Evolutionary conservation across 805 yeast genomes (phyloP).

Genomic region (Metschnikowia reukaufii): DNA sequence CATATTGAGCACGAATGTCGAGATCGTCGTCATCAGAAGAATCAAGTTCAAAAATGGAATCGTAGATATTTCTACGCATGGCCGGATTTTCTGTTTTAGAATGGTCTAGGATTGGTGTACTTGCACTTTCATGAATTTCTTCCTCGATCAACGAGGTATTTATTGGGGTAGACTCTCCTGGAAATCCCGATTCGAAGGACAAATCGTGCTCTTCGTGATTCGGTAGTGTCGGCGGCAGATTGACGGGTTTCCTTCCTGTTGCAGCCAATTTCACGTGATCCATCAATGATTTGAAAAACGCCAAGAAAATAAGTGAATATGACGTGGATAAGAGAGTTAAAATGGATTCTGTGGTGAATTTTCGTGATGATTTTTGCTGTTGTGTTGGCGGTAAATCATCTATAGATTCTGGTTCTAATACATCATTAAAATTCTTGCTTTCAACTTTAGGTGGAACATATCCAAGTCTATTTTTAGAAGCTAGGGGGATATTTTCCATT

Average conservation of each 20-base stretch:
- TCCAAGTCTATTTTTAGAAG: constrained; percentile 8
- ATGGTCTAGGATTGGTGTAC: neutral
- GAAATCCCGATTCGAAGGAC: constrained; percentile 1
- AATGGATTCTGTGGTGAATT: constrained; percentile 4
- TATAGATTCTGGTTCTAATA: neutral
- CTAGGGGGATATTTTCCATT: constrained; percentile 4
- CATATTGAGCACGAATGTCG: constrained; percentile 16
- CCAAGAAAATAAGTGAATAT: constrained; percentile 11
- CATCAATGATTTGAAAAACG: constrained; percentile 13
- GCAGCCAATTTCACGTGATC: constrained; percentile 1
- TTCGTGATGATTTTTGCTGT: neutral
- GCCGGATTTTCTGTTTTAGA: neutral
- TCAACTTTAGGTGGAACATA: constrained; percentile 9
- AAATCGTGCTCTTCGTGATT: neutral
- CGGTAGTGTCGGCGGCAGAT: neutral
- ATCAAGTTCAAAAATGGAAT: constrained; percentile 16
- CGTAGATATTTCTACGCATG: constrained; percentile 8
- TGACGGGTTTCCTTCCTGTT: neutral
- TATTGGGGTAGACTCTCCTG: constrained; percentile 9
- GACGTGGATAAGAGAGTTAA: constrained; percentile 11
- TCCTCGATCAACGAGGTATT: neutral
- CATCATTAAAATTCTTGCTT: neutral
- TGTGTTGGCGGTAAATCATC: neutral
- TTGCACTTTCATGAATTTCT: neutral
- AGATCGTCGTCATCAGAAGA: constrained; percentile 17